A percentile compares a stretch with the other conserved stretches of the same genome.
phyloP scores from a whole-genome alignment of 129 eudicot genomes.

The Chrysanthemum lavandulifolium region DNA sequence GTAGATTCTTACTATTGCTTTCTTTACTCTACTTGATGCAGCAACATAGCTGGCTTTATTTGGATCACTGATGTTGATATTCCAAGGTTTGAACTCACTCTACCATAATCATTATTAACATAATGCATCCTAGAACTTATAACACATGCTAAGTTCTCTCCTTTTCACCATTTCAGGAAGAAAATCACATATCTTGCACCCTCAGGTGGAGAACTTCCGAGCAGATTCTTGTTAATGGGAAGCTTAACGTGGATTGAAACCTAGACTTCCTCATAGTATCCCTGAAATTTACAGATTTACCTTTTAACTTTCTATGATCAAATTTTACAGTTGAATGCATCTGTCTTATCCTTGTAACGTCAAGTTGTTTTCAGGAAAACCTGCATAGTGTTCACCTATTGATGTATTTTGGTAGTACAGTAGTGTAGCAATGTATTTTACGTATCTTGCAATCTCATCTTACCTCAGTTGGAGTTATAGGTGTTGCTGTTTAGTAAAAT shows the following conservation, averaged over 20 bases:
- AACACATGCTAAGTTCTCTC: background rate
- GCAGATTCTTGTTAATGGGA: constrained; percentile 75
- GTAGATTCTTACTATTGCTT: background rate
- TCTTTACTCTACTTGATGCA: constrained; percentile 25
- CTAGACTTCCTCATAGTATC: constrained; percentile 18
- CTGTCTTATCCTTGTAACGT: constrained; percentile 3
- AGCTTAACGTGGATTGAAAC: constrained; percentile 78
- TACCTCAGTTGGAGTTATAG: constrained; percentile 5
- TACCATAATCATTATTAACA: constrained; percentile 1
- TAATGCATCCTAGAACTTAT: background rate
- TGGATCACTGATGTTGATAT: constrained; percentile 74
- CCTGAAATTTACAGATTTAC: background rate
- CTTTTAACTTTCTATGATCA: background rate
- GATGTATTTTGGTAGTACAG: constrained; percentile 18
- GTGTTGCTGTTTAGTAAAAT: constrained; percentile 4
- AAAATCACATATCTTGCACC: constrained; percentile 91
- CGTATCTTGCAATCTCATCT: background rate
- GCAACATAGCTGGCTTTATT: constrained; percentile 95
- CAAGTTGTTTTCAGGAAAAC: background rate
- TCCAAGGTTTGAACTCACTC: constrained; percentile 52
- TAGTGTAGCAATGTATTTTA: background rate
- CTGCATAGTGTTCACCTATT: background rate
- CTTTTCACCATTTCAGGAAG: constrained; percentile 53
- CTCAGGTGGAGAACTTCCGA: constrained; percentile 83
- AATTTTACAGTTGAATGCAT: background rate